phyloP scores from a whole-genome alignment of 345 rosid species.

The Populus deltoides region DNA sequence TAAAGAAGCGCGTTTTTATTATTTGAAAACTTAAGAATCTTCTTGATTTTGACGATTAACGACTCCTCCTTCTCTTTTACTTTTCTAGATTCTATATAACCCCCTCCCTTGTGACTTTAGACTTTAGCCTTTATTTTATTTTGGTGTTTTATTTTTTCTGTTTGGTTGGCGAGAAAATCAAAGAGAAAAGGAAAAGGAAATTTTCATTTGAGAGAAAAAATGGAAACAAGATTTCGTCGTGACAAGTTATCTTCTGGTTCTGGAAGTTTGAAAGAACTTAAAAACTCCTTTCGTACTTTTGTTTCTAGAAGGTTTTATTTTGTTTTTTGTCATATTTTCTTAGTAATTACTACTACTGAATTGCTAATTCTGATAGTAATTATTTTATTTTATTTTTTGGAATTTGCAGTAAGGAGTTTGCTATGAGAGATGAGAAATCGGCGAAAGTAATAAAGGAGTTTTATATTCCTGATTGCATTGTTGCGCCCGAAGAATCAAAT shows the following conservation, averaged over 20 bases:
- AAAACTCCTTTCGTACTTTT: neutral
- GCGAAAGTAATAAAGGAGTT: conserved; percentile 23
- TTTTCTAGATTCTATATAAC: neutral
- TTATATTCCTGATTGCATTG: conserved; percentile 46
- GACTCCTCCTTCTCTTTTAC: no score
- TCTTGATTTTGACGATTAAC: no score
- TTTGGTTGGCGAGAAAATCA: conserved; percentile 6
- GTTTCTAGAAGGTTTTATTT: conserved; percentile 17
- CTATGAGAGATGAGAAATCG: neutral
- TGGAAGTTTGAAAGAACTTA: neutral
- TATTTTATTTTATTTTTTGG: neutral
- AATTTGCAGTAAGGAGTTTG: conserved; percentile 21
- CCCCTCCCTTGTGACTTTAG: neutral
- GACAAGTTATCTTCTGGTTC: conserved; percentile 1
- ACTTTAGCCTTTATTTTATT: neutral
- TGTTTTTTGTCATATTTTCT: neutral
- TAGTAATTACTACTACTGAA: no score
- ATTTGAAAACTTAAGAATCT: no score
- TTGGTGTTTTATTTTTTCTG: neutral
- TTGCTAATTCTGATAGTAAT: neutral
- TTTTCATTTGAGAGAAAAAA: neutral
- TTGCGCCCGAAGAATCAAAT: conserved; percentile 30
- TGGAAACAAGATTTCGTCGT: neutral
- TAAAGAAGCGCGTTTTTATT: no score
- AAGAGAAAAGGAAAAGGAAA: neutral